phyloP scores from a whole-genome alignment of 2,329 filamentous ascomycete genomes.

The Macrophomina pseudophaseolina region DNA sequence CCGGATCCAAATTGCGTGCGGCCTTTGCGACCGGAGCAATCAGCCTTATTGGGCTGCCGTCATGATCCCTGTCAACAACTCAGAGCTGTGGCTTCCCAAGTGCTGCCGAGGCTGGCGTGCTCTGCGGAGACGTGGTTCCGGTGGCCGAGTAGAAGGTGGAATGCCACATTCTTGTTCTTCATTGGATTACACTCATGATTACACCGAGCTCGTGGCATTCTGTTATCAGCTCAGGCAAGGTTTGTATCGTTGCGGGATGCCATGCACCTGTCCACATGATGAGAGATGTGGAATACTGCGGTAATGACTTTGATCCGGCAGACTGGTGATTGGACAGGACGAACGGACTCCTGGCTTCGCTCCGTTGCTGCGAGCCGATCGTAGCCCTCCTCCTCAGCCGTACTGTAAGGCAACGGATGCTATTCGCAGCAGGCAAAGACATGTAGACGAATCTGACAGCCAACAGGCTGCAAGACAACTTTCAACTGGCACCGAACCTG shows the following conservation, averaged over 20 bases:
- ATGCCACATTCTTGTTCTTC: neutral
- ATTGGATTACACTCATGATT: neutral
- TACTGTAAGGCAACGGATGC: constrained; percentile 2
- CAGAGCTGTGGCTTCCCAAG: neutral
- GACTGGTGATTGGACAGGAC: neutral
- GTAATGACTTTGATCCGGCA: neutral
- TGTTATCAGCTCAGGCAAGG: neutral
- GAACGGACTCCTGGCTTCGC: neutral
- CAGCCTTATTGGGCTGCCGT: constrained; percentile 12
- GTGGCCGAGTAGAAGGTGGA: neutral
- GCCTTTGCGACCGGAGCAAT: neutral
- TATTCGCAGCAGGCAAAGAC: neutral
- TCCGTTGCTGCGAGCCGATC: neutral
- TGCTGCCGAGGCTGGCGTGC: neutral
- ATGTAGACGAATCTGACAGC: neutral
- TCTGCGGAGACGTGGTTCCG: neutral
- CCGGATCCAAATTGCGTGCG: neutral
- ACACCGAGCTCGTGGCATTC: neutral
- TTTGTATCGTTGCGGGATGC: neutral
- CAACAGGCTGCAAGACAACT: too few relatives aligned
- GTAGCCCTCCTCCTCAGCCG: neutral
- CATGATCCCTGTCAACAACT: neutral
- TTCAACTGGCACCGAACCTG: neutral
- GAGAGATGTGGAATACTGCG: neutral
- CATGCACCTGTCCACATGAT: constrained; percentile 6